Percentiles rank a stretch among this genome's conserved stretches.
phyloP scores from a whole-genome alignment of 2,329 filamentous ascomycete species.

The Pseudogymnoascus sp. region DNA sequence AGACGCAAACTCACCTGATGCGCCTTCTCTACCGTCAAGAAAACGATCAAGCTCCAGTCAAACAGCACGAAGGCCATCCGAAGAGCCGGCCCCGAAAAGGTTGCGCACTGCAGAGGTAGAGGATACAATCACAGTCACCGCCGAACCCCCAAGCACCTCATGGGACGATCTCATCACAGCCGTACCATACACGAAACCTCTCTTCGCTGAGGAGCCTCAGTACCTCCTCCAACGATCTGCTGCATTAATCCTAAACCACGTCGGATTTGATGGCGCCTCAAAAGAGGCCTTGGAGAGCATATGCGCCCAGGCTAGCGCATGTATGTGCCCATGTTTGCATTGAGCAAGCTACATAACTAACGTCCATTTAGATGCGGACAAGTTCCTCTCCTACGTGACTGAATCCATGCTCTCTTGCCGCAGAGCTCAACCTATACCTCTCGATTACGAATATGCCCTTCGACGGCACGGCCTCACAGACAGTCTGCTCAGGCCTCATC shows the following conservation, averaged over 20 bases:
- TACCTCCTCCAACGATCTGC: conserved; percentile 46
- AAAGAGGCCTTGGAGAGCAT: conserved; percentile 54
- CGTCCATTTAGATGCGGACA: conserved; percentile 21
- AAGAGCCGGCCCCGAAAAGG: conserved; percentile 5
- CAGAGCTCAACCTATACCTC: conserved; percentile 46
- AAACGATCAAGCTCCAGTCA: background rate
- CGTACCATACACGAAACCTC: conserved; percentile 3
- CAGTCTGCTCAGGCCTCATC: conserved; percentile 47
- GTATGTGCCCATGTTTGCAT: conserved; percentile 34
- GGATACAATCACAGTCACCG: background rate
- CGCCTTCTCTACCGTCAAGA: background rate
- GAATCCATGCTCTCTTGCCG: conserved; percentile 27
- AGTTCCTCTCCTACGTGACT: conserved; percentile 26
- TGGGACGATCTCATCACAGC: conserved; percentile 5
- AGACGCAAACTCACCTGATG: background rate
- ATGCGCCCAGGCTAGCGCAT: conserved; percentile 47
- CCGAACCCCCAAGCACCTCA: background rate
- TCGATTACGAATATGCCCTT: conserved; percentile 51
- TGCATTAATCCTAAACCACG: conserved; percentile 46
- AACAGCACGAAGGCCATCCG: background rate
- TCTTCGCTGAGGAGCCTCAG: conserved; percentile 26
- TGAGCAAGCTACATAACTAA: background rate
- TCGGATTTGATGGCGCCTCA: conserved; percentile 50
- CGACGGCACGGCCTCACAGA: conserved; percentile 45
- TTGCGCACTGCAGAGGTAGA: background rate